Evolutionary conservation across 2,329 filamentous ascomycete genomes (phyloP).

Genomic region (Cladophialophora psammophila): DNA sequence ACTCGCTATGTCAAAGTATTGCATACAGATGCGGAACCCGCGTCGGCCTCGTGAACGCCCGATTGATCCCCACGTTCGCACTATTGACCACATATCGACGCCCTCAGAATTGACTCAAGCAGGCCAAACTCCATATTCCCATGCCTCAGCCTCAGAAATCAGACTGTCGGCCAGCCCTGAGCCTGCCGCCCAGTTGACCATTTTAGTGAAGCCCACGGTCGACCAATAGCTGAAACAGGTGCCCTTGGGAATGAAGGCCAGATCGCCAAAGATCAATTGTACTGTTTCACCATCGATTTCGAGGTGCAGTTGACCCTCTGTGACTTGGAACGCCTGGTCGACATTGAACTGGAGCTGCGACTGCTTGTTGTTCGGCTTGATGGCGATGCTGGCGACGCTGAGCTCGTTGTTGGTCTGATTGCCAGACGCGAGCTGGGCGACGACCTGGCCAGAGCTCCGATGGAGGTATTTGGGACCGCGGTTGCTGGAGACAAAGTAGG

Average conservation of each 20-base stretch:
- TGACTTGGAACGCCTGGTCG: constrained; percentile 36
- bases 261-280: constrained; percentile 34
- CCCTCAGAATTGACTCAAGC: constrained; percentile 9
- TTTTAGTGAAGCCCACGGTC: constrained; percentile 33
- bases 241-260: constrained; percentile 34
- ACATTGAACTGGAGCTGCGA: constrained; percentile 19
- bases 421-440: constrained; percentile 30
- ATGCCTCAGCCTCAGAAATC: constrained; percentile 23
- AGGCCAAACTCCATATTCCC: constrained; percentile 32
- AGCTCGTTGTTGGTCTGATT: constrained; percentile 32
- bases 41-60: not conserved
- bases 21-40: not conserved
- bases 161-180: constrained; percentile 30
- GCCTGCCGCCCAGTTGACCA: constrained; percentile 32
- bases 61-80: not conserved
- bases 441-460: constrained; percentile 21
- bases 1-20: not conserved
- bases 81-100: not conserved
- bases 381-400: constrained; percentile 32
- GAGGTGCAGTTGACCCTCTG: constrained; percentile 33
- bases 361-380: constrained; percentile 21
- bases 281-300: constrained; percentile 29
- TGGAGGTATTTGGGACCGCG: constrained; percentile 36
- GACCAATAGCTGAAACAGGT: constrained; percentile 35
- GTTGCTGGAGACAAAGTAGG: constrained; percentile 38